Percentiles rank a stretch among this genome's conserved stretches.
These are phyloP conservation scores for Xerocomellus chrysenteron DNA, from an alignment of 768 basidiomycete species.

Conservation along the genomic window DNA sequence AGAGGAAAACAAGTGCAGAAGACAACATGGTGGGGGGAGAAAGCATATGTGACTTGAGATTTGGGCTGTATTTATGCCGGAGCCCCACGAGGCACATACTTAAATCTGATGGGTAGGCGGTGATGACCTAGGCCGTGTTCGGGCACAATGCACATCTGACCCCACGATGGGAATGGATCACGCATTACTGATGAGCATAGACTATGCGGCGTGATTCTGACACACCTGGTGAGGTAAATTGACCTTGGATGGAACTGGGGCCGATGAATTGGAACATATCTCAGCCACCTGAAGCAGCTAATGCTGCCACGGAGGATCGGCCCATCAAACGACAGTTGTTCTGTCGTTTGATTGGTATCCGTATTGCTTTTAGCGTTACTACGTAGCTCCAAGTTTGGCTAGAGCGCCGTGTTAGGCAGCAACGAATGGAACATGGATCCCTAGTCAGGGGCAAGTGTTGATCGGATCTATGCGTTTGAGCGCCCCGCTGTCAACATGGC, in stretches of 20 bases:
- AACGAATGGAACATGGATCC: background rate
- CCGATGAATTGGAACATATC: background rate
- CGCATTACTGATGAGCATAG: too few species aligned
- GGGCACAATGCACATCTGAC: too few species aligned
- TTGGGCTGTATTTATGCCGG: background rate
- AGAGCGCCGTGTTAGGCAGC: background rate
- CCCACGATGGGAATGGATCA: background rate
- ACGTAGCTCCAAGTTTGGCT: background rate
- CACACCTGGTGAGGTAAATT: background rate
- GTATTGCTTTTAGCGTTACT: background rate
- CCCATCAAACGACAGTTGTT: background rate
- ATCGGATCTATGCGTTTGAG: background rate
- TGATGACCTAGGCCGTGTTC: background rate
- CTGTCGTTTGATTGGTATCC: background rate
- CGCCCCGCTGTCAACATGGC: background rate
- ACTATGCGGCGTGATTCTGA: background rate
- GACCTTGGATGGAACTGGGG: background rate
- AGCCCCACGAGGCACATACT: too few species aligned
- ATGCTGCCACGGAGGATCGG: background rate
- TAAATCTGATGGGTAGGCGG: too few species aligned
- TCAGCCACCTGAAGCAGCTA: background rate
- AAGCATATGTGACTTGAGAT: background rate
- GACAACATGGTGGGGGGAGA: conserved; percentile 16
- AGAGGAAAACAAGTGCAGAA: conserved; percentile 16
- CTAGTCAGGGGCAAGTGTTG: background rate